A percentile compares a stretch with the other conserved stretches of the same genome.
Evolutionary conservation across 257 asterid genomes (phyloP).

Genomic region (Solanum sejunctum): DNA sequence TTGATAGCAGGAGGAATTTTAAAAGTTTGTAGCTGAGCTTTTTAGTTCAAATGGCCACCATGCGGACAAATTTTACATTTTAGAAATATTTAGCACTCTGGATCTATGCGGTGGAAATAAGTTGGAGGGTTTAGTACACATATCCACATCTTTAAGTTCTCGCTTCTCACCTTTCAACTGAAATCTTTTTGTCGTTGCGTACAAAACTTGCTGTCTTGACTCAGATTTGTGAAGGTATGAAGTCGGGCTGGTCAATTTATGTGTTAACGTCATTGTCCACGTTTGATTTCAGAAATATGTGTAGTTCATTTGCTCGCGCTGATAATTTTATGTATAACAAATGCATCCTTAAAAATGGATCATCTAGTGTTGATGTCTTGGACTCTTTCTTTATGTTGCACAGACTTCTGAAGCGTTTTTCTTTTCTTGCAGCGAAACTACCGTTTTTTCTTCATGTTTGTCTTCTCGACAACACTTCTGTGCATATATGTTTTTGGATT

Average conservation of each 20-base stretch:
- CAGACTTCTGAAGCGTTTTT: not conserved
- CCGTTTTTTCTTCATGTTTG: constrained; percentile 98
- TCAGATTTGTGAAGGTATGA: not conserved
- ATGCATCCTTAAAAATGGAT: not conserved
- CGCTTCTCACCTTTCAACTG: not conserved
- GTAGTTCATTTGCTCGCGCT: not conserved
- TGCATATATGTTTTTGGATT: constrained; percentile 82
- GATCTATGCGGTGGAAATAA: not conserved
- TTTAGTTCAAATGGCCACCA: not conserved
- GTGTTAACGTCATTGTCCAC: not conserved
- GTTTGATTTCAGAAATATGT: not conserved
- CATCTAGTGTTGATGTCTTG: not conserved
- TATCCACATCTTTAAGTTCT: not conserved
- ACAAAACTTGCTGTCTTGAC: not conserved
- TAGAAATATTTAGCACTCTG: not conserved
- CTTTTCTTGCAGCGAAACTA: constrained; percentile 73
- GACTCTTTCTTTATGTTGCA: not conserved
- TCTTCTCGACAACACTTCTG: constrained; percentile 94
- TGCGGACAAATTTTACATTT: not conserved
- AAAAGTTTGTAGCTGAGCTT: not conserved
- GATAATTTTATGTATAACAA: not conserved
- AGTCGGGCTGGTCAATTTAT: not conserved
- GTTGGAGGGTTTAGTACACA: not conserved
- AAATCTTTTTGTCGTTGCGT: not conserved
- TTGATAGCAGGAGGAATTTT: not conserved